phyloP scores from a whole-genome alignment of 148 eudicot genomes.

The Amaranthus palmeri region DNA sequence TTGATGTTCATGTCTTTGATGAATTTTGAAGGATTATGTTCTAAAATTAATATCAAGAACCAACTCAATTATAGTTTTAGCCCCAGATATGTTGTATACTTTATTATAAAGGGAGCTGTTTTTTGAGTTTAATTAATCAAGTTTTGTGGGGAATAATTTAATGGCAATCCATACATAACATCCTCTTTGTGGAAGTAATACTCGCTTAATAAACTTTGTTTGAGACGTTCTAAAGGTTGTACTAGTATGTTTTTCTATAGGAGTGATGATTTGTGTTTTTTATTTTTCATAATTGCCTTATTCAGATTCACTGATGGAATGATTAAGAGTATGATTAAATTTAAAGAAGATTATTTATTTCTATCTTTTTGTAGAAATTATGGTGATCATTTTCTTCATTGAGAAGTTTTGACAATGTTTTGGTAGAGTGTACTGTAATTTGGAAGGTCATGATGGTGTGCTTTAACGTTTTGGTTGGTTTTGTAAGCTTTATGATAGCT shows the following conservation, averaged over 20 bases:
- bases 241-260: background rate
- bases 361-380: background rate
- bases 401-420: background rate
- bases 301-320: background rate
- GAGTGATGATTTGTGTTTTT: background rate
- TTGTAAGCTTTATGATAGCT: background rate
- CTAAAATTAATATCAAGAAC: no score
- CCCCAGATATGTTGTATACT: no score
- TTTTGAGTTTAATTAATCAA: no score
- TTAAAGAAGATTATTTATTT: background rate
- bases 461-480: background rate
- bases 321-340: background rate
- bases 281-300: background rate
- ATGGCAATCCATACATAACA: no score
- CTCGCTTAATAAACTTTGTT: no score
- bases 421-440: background rate
- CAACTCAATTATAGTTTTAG: no score
- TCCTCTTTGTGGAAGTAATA: background rate
- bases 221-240: background rate
- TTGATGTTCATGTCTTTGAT: background rate
- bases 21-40: no score
- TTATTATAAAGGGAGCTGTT: no score
- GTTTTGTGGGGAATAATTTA: no score
- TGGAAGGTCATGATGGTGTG: background rate
- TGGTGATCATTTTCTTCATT: background rate